These are phyloP conservation scores for Posidonia oceanica DNA, from an alignment of 116 monocot genomes.

Conservation along the genomic window DNA sequence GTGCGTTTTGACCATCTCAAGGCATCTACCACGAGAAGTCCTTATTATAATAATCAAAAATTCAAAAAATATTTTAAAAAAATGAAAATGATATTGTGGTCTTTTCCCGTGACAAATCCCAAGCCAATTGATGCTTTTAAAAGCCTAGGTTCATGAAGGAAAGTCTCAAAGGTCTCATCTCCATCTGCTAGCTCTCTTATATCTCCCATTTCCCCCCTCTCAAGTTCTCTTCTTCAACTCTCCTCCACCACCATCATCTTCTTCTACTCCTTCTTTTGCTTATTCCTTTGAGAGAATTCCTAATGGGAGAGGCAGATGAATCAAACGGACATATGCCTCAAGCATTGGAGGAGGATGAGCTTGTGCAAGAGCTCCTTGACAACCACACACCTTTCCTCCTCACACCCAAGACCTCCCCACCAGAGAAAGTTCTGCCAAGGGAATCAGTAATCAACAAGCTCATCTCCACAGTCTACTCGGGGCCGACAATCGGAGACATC, in stretches of 20 bases:
- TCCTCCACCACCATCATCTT: not conserved
- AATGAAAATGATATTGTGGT: not conserved
- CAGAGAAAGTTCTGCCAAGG: not conserved
- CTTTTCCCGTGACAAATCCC: not conserved
- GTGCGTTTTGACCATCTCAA: no score
- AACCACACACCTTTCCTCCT: constrained; percentile 14
- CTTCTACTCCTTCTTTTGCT: not conserved
- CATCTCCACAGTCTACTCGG: constrained; percentile 42
- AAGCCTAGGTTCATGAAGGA: not conserved
- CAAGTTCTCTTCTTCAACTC: not conserved
- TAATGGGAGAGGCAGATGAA: not conserved
- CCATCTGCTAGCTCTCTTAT: not conserved
- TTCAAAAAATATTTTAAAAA: no score
- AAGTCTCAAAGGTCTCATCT: not conserved
- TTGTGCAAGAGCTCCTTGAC: constrained; percentile 22
- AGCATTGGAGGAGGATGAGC: constrained; percentile 6
- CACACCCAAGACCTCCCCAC: not conserved
- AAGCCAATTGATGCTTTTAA: constrained; percentile 1
- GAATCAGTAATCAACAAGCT: constrained; percentile 26
- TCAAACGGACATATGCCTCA: not conserved
- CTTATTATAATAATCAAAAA: no score
- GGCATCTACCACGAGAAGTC: no score
- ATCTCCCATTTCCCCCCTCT: not conserved
- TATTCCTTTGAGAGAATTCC: not conserved
- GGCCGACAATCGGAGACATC: constrained; percentile 44